Evolutionary conservation across 2,329 filamentous ascomycete genomes (phyloP), one percentile per base, ranked within the genome.

Genomic region (Colletotrichum sp.): DNA sequence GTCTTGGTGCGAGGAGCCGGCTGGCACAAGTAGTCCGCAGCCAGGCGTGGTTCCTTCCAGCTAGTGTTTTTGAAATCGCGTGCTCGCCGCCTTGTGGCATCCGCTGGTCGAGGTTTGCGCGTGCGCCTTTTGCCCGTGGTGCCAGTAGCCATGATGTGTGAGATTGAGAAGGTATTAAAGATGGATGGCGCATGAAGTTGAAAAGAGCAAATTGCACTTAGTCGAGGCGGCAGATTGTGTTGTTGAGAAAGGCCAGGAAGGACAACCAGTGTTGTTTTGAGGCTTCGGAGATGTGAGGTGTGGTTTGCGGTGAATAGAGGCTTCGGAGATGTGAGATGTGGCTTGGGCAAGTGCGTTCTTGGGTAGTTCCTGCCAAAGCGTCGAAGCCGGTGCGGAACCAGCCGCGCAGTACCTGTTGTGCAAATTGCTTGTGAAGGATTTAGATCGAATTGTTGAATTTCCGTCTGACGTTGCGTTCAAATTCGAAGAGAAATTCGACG

Each of bases 21-120:
- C 49, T 30, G 39, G 7, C 30, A 34, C n/a, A 77, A 60, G 18
- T 76, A 26, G 49, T 77, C 76, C 16, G 57, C n/a, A 16, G 49
- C 55, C 28, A 77, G 34, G 18, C 60, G 72, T n/a, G 76, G 76
- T n/a, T 77, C 76, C 55, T 55, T 69, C 72, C 72, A 77, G 26
- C 26, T 6, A 16, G 16, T 12, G 6, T 10, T 24, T 28, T 63
- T 63, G 32, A 12, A 34, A n/a, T 34, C n/a, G n/a, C 26, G 24
- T 12, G 55, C 30, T 7, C 44, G 69, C 26, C 55, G 69, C 30
- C 69, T 55, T 55, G 28, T 8, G n/a, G 57, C n/a, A 16, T 26
- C 24, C 30, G 7, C 69, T 10, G 26, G 26, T 15, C 55, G 39
- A 24, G 44, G 18, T 34, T 55, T 76, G 57, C 70, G 69, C 9